These are phyloP conservation scores for Draba incana DNA, from an alignment of 345 rosid genomes.

Conservation along the genomic window DNA sequence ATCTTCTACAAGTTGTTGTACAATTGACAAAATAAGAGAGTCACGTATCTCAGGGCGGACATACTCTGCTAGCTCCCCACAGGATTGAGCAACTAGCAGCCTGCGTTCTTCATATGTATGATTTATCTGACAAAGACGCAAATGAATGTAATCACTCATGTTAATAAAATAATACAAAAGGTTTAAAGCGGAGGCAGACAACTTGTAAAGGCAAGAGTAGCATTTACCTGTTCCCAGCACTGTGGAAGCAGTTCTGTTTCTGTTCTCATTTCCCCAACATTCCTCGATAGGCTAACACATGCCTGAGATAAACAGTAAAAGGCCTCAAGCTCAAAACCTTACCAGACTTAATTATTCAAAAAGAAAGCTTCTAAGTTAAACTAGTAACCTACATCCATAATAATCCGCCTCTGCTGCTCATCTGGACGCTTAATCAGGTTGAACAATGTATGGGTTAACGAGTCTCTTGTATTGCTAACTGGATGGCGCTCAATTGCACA, in stretches of 20 bases:
- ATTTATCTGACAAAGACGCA: constrained; percentile 65
- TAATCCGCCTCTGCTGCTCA: constrained; percentile 91
- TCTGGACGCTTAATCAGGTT: constrained; percentile 97
- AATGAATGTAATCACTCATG: constrained; percentile 33
- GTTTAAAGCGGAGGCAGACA: constrained; percentile 21
- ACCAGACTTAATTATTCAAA: constrained; percentile 9
- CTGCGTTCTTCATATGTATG: constrained; percentile 98
- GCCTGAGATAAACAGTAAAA: constrained; percentile 63
- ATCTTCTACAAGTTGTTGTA: constrained; percentile 92
- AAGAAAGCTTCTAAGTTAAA: constrained; percentile 32
- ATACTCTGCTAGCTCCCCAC: constrained; percentile 95
- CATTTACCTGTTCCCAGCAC: constrained; percentile 97
- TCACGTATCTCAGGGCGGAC: constrained; percentile 95
- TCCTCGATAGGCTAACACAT: constrained; percentile 87
- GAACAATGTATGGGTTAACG: constrained; percentile 91
- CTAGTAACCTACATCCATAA: constrained; percentile 82
- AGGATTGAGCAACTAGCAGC: constrained; percentile 96
- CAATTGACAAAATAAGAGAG: constrained; percentile 92
- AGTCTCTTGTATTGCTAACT: constrained; percentile 71
- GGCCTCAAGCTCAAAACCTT: constrained; percentile 27
- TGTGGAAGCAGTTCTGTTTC: constrained; percentile 97
- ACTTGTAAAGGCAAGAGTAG: constrained; percentile 31
- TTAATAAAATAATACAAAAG: constrained; percentile 7
- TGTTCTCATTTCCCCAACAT: constrained; percentile 98
- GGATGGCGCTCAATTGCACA: constrained; percentile 99